phyloP scores from a whole-genome alignment of 106 monocot genomes.

The Alisma plantagoaquatica region DNA sequence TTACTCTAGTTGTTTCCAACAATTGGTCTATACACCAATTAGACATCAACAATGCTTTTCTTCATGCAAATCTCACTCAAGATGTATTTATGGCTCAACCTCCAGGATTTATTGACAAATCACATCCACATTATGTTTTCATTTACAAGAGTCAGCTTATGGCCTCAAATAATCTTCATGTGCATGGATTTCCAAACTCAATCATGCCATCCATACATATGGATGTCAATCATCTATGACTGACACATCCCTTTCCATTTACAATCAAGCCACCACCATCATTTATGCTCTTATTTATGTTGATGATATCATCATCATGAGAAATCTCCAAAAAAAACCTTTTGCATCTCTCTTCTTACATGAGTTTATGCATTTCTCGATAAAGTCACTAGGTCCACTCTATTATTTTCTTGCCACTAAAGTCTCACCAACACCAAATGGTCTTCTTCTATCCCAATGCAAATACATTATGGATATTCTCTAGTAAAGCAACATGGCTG shows the following conservation, averaged over 20 bases:
- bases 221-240: neutral
- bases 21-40: neutral
- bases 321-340: neutral
- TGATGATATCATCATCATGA: neutral
- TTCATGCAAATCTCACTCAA: neutral
- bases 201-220: neutral
- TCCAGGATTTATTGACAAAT: neutral
- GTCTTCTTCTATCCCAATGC: neutral
- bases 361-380: neutral
- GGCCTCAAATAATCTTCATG: neutral
- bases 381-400: neutral
- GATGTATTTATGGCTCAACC: slow-evolving; percentile 1
- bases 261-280: neutral
- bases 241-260: slow-evolving; percentile 1
- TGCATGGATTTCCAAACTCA: neutral
- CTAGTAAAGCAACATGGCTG: neutral
- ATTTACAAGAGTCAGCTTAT: neutral
- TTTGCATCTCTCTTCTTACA: neutral
- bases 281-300: neutral
- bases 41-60: neutral
- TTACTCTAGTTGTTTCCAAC: neutral
- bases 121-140: neutral
- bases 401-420: neutral
- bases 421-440: neutral
- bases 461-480: neutral